Evolutionary conservation across 768 basidiomycete species (phyloP).

Genomic region (Agrocybe pediades): DNA sequence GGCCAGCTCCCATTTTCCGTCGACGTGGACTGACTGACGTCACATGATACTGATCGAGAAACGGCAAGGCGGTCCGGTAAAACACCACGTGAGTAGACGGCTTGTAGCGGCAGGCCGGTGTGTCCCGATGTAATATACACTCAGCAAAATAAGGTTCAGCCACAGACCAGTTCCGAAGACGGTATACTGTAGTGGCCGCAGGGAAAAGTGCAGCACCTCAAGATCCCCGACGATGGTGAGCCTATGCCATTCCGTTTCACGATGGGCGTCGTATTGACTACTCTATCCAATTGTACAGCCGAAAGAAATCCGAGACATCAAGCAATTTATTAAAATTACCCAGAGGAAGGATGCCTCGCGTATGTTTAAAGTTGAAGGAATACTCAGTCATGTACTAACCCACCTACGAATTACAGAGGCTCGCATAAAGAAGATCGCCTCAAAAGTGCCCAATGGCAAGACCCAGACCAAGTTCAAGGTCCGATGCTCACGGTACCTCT

Average conservation of each 20-base stretch:
- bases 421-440: conserved; percentile 93
- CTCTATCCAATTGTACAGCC: conserved; percentile 56
- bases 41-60: background rate
- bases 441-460: conserved; percentile 70
- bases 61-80: conserved; percentile 3
- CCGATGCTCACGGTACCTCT: conserved; percentile 93
- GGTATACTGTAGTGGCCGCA: conserved; percentile 18
- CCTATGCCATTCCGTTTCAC: conserved; percentile 3
- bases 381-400: background rate
- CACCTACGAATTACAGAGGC: conserved; percentile 60
- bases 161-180: conserved; percentile 19
- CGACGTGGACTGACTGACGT: background rate
- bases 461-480: conserved; percentile 97
- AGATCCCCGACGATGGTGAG: conserved; percentile 45
- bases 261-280: conserved; percentile 1
- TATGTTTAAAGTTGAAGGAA: conserved; percentile 47
- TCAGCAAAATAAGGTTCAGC: conserved; percentile 35
- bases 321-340: conserved; percentile 96
- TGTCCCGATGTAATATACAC: conserved; percentile 1
- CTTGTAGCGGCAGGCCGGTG: background rate
- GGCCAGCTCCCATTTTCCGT: background rate
- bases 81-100: background rate
- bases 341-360: conserved; percentile 96
- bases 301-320: conserved; percentile 98
- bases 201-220: conserved; percentile 23